Conservation (phyloP, 2,329 filamentous ascomycete species). For the Epichloe glyceriae region DNA sequence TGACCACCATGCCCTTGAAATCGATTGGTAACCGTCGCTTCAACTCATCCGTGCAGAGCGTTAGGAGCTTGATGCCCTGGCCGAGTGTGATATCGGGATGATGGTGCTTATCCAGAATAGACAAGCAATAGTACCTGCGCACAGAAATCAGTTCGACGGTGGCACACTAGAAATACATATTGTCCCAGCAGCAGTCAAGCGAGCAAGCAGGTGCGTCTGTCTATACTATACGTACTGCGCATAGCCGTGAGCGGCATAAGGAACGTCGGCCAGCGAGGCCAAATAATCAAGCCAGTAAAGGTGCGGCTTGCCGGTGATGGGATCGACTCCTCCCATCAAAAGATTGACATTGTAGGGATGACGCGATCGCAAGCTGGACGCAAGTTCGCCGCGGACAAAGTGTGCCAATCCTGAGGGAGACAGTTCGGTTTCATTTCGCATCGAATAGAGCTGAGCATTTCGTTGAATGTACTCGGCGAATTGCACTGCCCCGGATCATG, state of each 20-base stretch:
- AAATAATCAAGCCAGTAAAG: slow-evolving; percentile 98
- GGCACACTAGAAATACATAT: not conserved
- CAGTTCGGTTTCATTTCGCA: slow-evolving; percentile 92
- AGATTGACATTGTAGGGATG: slow-evolving; percentile 97
- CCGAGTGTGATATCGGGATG: slow-evolving; percentile 84
- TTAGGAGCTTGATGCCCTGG: slow-evolving; percentile 82
- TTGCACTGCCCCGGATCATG: slow-evolving; percentile 53
- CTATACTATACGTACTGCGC: slow-evolving; percentile 56
- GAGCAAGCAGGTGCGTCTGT: not conserved
- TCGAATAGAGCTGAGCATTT: slow-evolving; percentile 94
- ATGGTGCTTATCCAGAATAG: slow-evolving; percentile 96
- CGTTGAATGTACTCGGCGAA: slow-evolving; percentile 99
- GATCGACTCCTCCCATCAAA: slow-evolving; percentile 84
- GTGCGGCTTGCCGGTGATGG: slow-evolving; percentile 79
- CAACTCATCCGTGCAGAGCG: slow-evolving; percentile 92
- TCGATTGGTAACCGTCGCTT: slow-evolving; percentile 95
- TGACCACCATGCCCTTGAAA: slow-evolving; percentile 94
- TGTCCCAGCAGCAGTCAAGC: not conserved
- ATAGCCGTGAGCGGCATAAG: slow-evolving; percentile 95
- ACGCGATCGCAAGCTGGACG: slow-evolving; percentile 76
- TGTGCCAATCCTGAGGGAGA: slow-evolving; percentile 78
- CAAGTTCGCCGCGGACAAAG: slow-evolving; percentile 90
- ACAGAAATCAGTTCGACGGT: not conserved
- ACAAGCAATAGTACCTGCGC: slow-evolving; percentile 85
- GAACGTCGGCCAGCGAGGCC: slow-evolving; percentile 72